phyloP scores from a whole-genome alignment of 2,329 filamentous ascomycete species.

The Fusarium newnesense region DNA sequence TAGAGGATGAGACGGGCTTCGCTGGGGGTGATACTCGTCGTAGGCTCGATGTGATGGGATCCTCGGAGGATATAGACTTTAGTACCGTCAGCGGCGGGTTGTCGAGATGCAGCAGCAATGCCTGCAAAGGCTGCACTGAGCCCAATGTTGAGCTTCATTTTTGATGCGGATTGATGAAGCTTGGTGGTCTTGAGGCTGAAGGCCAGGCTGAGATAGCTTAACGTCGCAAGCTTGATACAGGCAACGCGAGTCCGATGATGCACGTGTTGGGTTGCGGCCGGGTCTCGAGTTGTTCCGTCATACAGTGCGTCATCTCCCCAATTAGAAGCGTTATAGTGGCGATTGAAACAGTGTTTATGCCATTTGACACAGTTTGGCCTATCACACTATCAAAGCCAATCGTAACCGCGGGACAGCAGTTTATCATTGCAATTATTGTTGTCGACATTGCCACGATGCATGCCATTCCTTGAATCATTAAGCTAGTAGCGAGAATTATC shows the following conservation, averaged over 20 bases:
- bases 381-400: neutral
- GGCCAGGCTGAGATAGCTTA: conserved; percentile 44
- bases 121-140: conserved; percentile 52
- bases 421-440: conserved; percentile 7
- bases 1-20: conserved; percentile 68
- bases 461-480: conserved; percentile 20
- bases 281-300: conserved; percentile 44
- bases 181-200: conserved; percentile 36
- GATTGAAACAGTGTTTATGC: neutral
- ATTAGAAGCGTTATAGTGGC: neutral
- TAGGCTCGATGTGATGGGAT: conserved; percentile 43
- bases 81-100: conserved; percentile 58
- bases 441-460: conserved; percentile 36
- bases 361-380: neutral
- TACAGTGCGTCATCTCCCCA: conserved; percentile 31
- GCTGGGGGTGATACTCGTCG: conserved; percentile 60
- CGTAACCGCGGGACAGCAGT: conserved; percentile 11
- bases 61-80: conserved; percentile 64
- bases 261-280: conserved; percentile 44
- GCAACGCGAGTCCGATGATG: conserved; percentile 39
- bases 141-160: conserved; percentile 57
- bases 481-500: neutral
- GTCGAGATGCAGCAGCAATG: conserved; percentile 52
- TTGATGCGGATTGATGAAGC: conserved; percentile 49
- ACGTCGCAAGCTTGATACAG: conserved; percentile 47